Evolutionary conservation across 345 rosid genomes (phyloP).

Genomic region (Lepidium didymum): DNA sequence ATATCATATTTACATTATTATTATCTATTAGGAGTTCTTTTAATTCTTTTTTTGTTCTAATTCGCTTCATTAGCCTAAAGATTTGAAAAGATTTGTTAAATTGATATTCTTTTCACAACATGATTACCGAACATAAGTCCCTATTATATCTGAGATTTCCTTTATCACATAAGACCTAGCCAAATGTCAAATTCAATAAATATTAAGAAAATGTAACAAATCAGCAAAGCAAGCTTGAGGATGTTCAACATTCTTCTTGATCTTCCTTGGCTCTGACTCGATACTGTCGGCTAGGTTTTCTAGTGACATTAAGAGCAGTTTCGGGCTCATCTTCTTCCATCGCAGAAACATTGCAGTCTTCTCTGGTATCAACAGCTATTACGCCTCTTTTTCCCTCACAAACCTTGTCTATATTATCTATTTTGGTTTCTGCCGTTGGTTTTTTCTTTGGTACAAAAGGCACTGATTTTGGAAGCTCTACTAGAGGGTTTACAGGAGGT

Average conservation of each 20-base stretch:
- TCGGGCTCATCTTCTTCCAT: conserved; percentile 73
- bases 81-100: background rate
- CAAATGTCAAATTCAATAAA: background rate
- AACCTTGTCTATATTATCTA: conserved; percentile 21
- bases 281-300: conserved; percentile 49
- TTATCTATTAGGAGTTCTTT: background rate
- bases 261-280: conserved; percentile 40
- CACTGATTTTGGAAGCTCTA: conserved; percentile 49
- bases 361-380: conserved; percentile 36
- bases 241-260: conserved; percentile 26
- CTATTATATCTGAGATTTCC: background rate
- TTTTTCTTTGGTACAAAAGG: conserved; percentile 65
- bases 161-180: background rate
- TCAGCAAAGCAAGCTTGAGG: background rate
- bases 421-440: conserved; percentile 20
- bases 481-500: conserved; percentile 23
- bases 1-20: background rate
- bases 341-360: conserved; percentile 36
- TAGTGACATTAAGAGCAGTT: background rate
- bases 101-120: background rate
- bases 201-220: background rate
- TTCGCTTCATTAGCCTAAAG: background rate
- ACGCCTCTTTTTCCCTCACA: conserved; percentile 26
- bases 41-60: background rate
- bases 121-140: background rate